Evolutionary conservation across 2,329 filamentous ascomycete species (phyloP).

Genomic region (Penicillium corylophilum): DNA sequence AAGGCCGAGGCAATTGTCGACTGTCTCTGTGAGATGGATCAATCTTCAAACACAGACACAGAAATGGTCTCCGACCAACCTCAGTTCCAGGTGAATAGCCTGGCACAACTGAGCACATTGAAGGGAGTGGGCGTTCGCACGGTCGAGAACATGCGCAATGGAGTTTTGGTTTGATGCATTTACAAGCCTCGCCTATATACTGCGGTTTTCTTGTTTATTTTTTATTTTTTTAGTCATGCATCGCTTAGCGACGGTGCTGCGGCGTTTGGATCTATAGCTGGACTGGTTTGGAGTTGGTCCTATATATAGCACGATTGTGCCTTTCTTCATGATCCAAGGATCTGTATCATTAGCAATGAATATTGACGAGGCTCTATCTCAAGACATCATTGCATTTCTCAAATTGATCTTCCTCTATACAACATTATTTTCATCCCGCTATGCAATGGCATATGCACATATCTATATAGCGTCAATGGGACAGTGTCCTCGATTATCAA

Average conservation of each 20-base stretch:
- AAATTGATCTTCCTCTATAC: background rate
- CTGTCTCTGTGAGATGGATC: slow-evolving; percentile 46
- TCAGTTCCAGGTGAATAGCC: slow-evolving; percentile 36
- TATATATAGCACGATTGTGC: background rate
- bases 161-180: slow-evolving; percentile 36
- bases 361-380: background rate
- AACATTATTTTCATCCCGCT: background rate
- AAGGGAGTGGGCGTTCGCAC: slow-evolving; percentile 47
- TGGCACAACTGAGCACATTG: slow-evolving; percentile 43
- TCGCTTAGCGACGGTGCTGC: slow-evolving; percentile 31
- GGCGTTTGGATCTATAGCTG: slow-evolving; percentile 18
- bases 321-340: background rate
- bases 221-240: slow-evolving; percentile 19
- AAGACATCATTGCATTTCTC: background rate
- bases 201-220: too few species aligned
- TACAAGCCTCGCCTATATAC: slow-evolving; percentile 10
- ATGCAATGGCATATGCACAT: background rate
- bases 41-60: slow-evolving; percentile 17
- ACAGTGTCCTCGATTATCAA: background rate
- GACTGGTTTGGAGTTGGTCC: slow-evolving; percentile 4
- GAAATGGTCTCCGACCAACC: slow-evolving; percentile 18
- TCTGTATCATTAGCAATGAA: background rate
- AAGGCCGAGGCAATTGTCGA: slow-evolving; percentile 51
- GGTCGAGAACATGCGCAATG: slow-evolving; percentile 49
- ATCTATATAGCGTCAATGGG: background rate